Base-by-base conservation (phyloP, 208 protist species). In the Crithidia sp. region DNA sequence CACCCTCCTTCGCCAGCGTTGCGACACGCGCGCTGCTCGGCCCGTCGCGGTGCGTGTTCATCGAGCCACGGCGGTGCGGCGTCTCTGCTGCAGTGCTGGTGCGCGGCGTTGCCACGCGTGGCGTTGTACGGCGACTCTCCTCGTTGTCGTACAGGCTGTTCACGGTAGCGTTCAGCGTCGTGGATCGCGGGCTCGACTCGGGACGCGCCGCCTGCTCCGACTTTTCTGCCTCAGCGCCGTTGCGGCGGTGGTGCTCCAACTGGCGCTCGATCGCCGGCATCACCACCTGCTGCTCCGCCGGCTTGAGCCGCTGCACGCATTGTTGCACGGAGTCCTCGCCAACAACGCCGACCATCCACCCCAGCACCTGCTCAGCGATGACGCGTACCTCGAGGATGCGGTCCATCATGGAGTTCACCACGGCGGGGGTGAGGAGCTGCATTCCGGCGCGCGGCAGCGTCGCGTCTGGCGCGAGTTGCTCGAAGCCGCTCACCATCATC, bases 331-430 rank as follows among this genome's bases (percentile, higher is more conserved):
- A 61, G 40, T 95, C 88, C 12, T 91, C 82, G 37, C 92, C 90
- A 16, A 91, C 65, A 58, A 92, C 75, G 19, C 84, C 78, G 19
- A 93, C 41, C 40, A 94, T 77, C 67, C 85, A 82, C 36, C 89
- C 85, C 55, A 95, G 81, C 40, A 93, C 86, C 69, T 81, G 77
- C 77, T 97, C 90, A 3, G 92, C 92, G 0, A 87, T 78, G 16
- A 84, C 47, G 47, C 92, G 90, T 39, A 97, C 92, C 36, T 95
- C 90, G 52, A 86, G 77, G 62, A 93, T 85, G 47, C 92, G 92
- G 74, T 93, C 90, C 89, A 97, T 93, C 37, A 92, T 83, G 5
- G 88, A 71, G 19, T 68, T 77, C 7, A 93, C 69, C 43, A 97
- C 82, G 53, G 80, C 49, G 2, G 87, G 86, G 3, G 91, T 77